A percentile compares a stretch with the other conserved stretches of the same genome.
These are phyloP conservation scores for Phanerodontia chrysosporium DNA, from an alignment of 768 basidiomycete genomes.

Conservation along the genomic window DNA sequence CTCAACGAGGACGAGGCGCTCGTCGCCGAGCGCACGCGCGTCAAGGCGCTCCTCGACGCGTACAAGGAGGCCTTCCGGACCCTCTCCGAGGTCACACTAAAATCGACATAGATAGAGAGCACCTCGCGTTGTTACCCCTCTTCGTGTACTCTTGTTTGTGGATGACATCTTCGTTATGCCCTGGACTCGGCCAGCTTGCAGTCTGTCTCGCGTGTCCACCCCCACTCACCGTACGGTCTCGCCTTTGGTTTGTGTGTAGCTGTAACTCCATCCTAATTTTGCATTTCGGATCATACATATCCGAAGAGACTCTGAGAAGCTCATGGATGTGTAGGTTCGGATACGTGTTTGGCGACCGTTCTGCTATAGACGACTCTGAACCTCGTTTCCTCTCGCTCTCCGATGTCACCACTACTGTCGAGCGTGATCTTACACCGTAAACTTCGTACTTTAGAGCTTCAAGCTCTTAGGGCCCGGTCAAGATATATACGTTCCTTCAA, in stretches of 20 bases:
- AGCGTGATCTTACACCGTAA: too few relatives aligned
- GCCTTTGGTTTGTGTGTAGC: background rate
- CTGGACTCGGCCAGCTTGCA: background rate
- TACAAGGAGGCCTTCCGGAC: slow-evolving; percentile 94
- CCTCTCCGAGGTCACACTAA: slow-evolving; percentile 76
- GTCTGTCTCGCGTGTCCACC: background rate
- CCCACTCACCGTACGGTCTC: background rate
- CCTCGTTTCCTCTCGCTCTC: too few relatives aligned
- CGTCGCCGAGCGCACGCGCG: slow-evolving; percentile 87
- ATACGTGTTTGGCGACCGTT: too few relatives aligned
- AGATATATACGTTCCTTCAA: too few relatives aligned
- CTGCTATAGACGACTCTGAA: too few relatives aligned
- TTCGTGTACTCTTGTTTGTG: too few relatives aligned
- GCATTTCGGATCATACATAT: too few relatives aligned
- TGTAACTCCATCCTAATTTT: background rate
- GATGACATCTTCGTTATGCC: background rate
- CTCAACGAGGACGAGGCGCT: slow-evolving; percentile 94
- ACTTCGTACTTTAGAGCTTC: too few relatives aligned
- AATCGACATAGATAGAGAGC: slow-evolving; percentile 41
- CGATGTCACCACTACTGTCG: too few relatives aligned
- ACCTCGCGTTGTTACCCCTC: background rate
- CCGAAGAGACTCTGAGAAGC: too few relatives aligned
- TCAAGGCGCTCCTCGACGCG: slow-evolving; percentile 92
- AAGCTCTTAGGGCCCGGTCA: too few relatives aligned
- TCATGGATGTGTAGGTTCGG: too few relatives aligned